Evolutionary conservation across 1,139 yeast species (phyloP), one percentile per base, ranked within the genome.

Genomic region (Candida pseudoviswanathii): DNA sequence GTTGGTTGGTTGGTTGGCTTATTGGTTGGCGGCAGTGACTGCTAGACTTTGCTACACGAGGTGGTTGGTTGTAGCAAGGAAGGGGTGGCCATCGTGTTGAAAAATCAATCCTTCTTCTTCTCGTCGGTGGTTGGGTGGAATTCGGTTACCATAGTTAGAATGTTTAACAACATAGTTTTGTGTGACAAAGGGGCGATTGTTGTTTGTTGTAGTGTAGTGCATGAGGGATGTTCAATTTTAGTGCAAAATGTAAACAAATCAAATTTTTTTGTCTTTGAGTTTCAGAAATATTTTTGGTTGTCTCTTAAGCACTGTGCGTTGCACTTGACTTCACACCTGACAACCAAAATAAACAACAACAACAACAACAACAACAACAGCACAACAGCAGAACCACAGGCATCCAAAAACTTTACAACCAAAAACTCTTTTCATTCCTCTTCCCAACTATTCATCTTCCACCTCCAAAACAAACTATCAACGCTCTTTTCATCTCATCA

Each of bases 181-280:
- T 37, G 41, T 25, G 3, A 37, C 22, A 9, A 25, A 10, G 30
- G 8, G 26, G 30, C 26, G 30, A 10, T 25, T n/a, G 16, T 16
- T 16, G 16, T 16, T 16, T 16, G 16, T 16, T 16, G 16, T 16
- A 16, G 16, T 16, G 16, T 16, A 16, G 16, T 16, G 16, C 16
- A 16, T 16, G 16, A 16, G 16, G 16, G 16, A 16, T 16, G 16
- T 16, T 21, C 29, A 24, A 37, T 25, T 37, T 37, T 37, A 37
- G 41, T 37, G 22, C 41, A 25, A 37, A 37, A 37, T 25, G 41
- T 37, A 37, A 37, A 37, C 41, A 37, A 37, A 37, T 3, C 27
- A 25, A 22, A 5, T 37, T 37, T 37, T 25, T 37, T 37, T 37
- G 22, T 37, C n/a, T 25, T 37, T 33, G 11, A 24, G 41, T 37